Evolutionary conservation across 2,329 filamentous ascomycete genomes (phyloP).

Genomic region (Nemania diffusa): DNA sequence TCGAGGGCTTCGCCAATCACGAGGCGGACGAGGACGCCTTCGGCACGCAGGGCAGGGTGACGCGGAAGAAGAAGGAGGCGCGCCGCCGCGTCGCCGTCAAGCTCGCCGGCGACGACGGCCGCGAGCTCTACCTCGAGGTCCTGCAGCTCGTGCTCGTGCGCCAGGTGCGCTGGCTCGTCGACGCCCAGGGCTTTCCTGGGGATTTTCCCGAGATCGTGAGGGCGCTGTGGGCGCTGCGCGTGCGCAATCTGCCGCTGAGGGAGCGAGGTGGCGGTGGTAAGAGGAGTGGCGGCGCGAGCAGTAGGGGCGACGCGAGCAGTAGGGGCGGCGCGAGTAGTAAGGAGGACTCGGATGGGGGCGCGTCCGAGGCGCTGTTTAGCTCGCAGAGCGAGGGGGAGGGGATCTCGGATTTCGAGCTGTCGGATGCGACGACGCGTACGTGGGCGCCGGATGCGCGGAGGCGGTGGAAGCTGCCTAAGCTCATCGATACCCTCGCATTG

Average conservation of each 20-base stretch:
- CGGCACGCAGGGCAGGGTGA: conserved; percentile 65
- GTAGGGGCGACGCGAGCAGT: too few species aligned
- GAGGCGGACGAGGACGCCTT: conserved; percentile 73
- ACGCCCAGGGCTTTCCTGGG: conserved; percentile 70
- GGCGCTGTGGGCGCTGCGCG: conserved; percentile 85
- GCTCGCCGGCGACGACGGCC: conserved; percentile 73
- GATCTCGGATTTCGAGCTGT: conserved; percentile 43
- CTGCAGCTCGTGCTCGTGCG: conserved; percentile 86
- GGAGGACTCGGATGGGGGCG: conserved; percentile 24
- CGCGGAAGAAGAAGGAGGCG: conserved; percentile 67
- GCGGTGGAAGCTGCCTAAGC: conserved; percentile 68
- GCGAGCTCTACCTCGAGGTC: conserved; percentile 82
- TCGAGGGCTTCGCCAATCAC: conserved; percentile 71
- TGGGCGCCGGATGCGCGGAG: conserved; percentile 58
- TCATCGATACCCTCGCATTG: conserved; percentile 79
- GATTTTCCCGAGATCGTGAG: conserved; percentile 83
- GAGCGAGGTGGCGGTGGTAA: conserved; percentile 46
- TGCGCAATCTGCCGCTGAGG: conserved; percentile 65
- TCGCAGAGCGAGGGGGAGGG: conserved; percentile 62
- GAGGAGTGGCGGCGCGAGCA: conserved; percentile 25
- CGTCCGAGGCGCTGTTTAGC: conserved; percentile 63
- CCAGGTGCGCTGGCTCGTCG: conserved; percentile 79
- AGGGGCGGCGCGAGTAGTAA: background rate
- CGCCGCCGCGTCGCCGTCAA: conserved; percentile 65
- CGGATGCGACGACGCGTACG: conserved; percentile 50